phyloP scores from a whole-genome alignment of 2,329 filamentous ascomycete species.

The Malbranchea zuffiana region DNA sequence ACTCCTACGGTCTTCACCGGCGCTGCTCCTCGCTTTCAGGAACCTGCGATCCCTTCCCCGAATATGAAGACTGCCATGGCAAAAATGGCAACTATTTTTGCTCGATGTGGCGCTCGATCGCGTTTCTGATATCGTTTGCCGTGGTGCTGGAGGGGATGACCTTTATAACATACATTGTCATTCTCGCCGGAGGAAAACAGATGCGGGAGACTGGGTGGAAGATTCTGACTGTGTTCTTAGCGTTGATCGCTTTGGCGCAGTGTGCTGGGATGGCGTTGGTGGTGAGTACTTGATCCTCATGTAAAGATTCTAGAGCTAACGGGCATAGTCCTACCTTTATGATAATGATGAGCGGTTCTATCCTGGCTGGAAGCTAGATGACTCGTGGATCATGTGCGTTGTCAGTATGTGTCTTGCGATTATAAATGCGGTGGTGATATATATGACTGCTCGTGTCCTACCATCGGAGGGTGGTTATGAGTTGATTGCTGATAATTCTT shows the following conservation, averaged over 20 bases:
- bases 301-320: constrained; percentile 6
- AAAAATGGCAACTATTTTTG: constrained; percentile 64
- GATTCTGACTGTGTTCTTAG: constrained; percentile 55
- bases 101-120: constrained; percentile 78
- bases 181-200: constrained; percentile 67
- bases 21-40: constrained; percentile 63
- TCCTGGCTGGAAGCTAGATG: constrained; percentile 69
- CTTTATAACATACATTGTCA: constrained; percentile 66
- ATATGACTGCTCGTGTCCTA: constrained; percentile 56
- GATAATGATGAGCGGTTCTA: constrained; percentile 76
- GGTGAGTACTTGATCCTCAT: constrained; percentile 44
- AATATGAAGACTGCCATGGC: constrained; percentile 53
- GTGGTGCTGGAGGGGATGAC: constrained; percentile 72
- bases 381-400: constrained; percentile 64
- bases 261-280: constrained; percentile 70
- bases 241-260: constrained; percentile 56
- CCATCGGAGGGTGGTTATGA: constrained; percentile 81
- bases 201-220: constrained; percentile 77
- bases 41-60: constrained; percentile 49
- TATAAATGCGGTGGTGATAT: constrained; percentile 47
- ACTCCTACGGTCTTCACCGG: constrained; percentile 67
- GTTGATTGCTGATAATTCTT: constrained; percentile 45
- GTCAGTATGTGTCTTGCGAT: constrained; percentile 48
- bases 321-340: constrained; percentile 61
- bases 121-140: constrained; percentile 77